Evolutionary conservation across 73 alveolate species (phyloP).

Genomic region (Paraurostyla sp.): DNA sequence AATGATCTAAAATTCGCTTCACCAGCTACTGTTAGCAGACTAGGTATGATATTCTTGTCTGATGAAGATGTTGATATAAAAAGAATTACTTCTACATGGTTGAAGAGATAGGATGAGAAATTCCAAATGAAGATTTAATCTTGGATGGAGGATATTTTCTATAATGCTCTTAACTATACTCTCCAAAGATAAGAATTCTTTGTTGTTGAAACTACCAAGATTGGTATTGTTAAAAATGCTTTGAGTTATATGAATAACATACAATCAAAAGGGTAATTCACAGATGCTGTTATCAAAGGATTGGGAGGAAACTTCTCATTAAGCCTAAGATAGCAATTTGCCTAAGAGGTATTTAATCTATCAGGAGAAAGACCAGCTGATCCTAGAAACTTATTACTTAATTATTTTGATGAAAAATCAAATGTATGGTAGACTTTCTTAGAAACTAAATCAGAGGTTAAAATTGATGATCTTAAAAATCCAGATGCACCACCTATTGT

Average conservation of each 20-base stretch:
- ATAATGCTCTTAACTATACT: constrained; percentile 82
- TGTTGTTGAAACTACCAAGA: constrained; percentile 96
- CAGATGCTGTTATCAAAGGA: constrained; percentile 94
- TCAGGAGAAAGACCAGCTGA: constrained; percentile 91
- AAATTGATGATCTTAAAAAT: constrained; percentile 78
- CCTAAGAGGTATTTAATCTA: constrained; percentile 79
- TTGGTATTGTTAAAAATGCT: constrained; percentile 95
- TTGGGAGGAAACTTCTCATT: constrained; percentile 95
- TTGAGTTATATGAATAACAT: constrained; percentile 86
- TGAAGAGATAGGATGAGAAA: constrained; percentile 94
- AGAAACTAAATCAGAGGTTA: constrained; percentile 68
- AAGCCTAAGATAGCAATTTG: constrained; percentile 87
- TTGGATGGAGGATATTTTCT: constrained; percentile 95
- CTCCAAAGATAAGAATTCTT: constrained; percentile 67
- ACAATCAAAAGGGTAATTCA: constrained; percentile 90
- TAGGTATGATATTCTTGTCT: constrained; percentile 99
- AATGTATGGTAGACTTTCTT: constrained; percentile 73
- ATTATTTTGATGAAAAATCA: constrained; percentile 80
- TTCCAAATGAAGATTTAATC: constrained; percentile 82
- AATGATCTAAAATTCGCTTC: constrained; percentile 98
- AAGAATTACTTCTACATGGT: constrained; percentile 97
- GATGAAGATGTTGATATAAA: constrained; percentile 99
- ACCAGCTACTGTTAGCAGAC: constrained; percentile 99
- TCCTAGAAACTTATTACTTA: constrained; percentile 81
- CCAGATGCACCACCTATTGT: constrained; percentile 93